These are phyloP conservation scores for Cyclanthera cordifolia DNA, from an alignment of 306 rosid species.

Conservation along the genomic window DNA sequence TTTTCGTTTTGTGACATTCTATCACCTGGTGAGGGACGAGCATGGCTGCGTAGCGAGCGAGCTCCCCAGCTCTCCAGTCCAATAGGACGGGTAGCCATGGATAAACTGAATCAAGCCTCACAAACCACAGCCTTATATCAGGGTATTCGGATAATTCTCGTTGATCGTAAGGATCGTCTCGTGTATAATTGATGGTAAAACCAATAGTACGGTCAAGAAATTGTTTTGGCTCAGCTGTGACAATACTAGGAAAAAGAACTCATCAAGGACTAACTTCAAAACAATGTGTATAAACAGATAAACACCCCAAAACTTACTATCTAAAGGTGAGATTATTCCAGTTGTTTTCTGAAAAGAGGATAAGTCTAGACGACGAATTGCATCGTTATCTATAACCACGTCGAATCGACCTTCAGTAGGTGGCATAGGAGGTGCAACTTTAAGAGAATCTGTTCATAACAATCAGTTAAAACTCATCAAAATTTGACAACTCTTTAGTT, in stretches of 20 bases:
- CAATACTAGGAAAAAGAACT: slow-evolving; percentile 12
- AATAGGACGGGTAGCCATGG: slow-evolving; percentile 84
- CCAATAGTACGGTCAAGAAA: slow-evolving; percentile 74
- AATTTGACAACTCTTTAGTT: not conserved
- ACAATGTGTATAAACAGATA: not conserved
- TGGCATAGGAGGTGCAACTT: slow-evolving; percentile 65
- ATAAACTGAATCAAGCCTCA: slow-evolving; percentile 76
- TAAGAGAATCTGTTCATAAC: slow-evolving; percentile 34
- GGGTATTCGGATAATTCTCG: slow-evolving; percentile 73
- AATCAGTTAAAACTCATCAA: not conserved
- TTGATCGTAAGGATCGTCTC: slow-evolving; percentile 62
- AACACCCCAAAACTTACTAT: slow-evolving; percentile 29
- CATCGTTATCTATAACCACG: slow-evolving; percentile 45
- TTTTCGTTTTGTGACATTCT: not conserved
- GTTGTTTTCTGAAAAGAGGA: slow-evolving; percentile 65
- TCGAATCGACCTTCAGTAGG: slow-evolving; percentile 76
- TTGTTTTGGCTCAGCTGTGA: slow-evolving; percentile 54
- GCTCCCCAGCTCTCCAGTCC: slow-evolving; percentile 93
- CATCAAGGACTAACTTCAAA: slow-evolving; percentile 11
- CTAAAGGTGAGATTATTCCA: slow-evolving; percentile 55
- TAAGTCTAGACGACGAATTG: slow-evolving; percentile 47
- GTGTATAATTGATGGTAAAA: slow-evolving; percentile 57
- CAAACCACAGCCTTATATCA: slow-evolving; percentile 84
- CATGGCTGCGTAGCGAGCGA: slow-evolving; percentile 92
- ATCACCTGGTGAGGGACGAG: slow-evolving; percentile 80